These are phyloP conservation scores for Antrodiella citrinella DNA, from an alignment of 768 basidiomycete genomes.

Conservation along the genomic window DNA sequence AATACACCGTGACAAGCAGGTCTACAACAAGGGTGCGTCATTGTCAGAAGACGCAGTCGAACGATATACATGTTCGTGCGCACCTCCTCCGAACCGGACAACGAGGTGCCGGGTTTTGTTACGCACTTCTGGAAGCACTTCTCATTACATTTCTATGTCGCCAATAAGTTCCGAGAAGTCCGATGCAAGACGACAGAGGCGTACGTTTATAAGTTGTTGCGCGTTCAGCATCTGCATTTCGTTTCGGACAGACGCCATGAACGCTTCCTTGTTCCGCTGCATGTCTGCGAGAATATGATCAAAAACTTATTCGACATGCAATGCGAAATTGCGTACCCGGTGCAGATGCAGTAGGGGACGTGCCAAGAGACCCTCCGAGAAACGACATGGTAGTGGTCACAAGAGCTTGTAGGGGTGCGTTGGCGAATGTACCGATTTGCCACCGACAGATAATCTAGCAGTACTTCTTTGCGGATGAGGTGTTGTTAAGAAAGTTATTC, in stretches of 20 bases:
- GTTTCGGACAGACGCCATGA: constrained; percentile 56
- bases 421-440: no score
- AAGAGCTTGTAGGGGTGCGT: no score
- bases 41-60: no score
- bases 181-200: constrained; percentile 11
- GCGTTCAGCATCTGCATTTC: constrained; percentile 71
- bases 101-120: constrained; percentile 61
- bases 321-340: not conserved
- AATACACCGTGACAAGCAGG: constrained; percentile 67
- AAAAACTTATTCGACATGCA: not conserved
- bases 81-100: constrained; percentile 71
- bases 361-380: not conserved
- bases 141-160: constrained; percentile 63
- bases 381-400: not conserved
- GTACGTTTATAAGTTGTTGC: constrained; percentile 74
- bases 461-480: no score
- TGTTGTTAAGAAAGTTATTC: no score
- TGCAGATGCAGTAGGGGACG: not conserved
- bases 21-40: no score
- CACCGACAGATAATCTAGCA: no score
- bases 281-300: constrained; percentile 22
- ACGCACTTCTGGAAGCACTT: constrained; percentile 75
- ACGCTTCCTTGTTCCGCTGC: constrained; percentile 30
- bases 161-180: not conserved
- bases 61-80: constrained; percentile 9